phyloP scores from a whole-genome alignment of 495 filamentous ascomycete species.

The Xanthoparmelia taractica region DNA sequence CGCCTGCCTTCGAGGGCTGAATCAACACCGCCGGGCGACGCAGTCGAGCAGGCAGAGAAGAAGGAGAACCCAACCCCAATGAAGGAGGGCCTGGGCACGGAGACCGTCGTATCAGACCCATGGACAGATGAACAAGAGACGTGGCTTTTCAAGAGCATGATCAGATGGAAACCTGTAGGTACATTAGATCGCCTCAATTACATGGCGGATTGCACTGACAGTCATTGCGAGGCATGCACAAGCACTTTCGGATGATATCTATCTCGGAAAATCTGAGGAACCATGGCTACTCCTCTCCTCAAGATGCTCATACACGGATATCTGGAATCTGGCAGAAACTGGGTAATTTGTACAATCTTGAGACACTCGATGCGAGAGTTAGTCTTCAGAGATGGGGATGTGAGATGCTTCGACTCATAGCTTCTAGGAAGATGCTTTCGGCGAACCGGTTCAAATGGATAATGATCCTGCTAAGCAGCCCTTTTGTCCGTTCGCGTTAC shows the following conservation, averaged over 20 bases:
- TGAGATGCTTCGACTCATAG: not conserved
- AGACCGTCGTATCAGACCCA: slow-evolving; percentile 47
- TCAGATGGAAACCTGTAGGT: slow-evolving; percentile 90
- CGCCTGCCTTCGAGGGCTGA: slow-evolving; percentile 32
- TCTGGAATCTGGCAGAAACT: slow-evolving; percentile 90
- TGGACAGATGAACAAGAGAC: slow-evolving; percentile 97
- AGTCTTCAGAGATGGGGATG: slow-evolving; percentile 14
- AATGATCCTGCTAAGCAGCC: slow-evolving; percentile 46
- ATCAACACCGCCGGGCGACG: slow-evolving; percentile 36
- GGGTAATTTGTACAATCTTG: slow-evolving; percentile 73
- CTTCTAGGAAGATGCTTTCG: slow-evolving; percentile 42
- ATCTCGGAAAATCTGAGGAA: slow-evolving; percentile 79
- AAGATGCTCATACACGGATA: slow-evolving; percentile 71
- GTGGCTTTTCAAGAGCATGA: slow-evolving; percentile 78
- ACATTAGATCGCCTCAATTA: not conserved
- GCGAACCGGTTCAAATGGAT: slow-evolving; percentile 54
- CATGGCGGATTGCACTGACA: slow-evolving; percentile 1
- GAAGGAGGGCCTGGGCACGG: slow-evolving; percentile 5
- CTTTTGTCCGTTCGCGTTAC: slow-evolving; percentile 68
- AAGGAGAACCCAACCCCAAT: slow-evolving; percentile 36
- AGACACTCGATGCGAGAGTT: slow-evolving; percentile 80
- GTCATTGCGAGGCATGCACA: slow-evolving; percentile 70
- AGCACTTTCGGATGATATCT: slow-evolving; percentile 91
- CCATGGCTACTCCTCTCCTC: slow-evolving; percentile 45
- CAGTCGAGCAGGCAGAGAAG: slow-evolving; percentile 32